These are phyloP conservation scores for Tripterygium wilfordii DNA, from an alignment of 177 flowering plant genomes.

Conservation along the genomic window DNA sequence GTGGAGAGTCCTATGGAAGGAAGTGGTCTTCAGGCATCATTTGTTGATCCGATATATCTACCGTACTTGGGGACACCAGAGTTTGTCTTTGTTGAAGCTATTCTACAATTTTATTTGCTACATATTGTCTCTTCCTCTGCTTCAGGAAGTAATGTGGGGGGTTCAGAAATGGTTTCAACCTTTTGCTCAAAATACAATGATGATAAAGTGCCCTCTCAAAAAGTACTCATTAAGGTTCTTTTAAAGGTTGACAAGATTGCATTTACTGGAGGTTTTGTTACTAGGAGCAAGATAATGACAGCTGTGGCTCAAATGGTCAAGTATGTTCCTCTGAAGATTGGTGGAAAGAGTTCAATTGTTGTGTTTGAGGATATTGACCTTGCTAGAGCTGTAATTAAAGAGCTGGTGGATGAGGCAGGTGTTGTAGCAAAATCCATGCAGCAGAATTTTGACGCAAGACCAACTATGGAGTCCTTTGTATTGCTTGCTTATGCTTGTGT, in stretches of 20 bases:
- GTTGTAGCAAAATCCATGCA: too few species aligned
- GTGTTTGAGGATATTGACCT: conserved; percentile 96
- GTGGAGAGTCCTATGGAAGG: conserved; percentile 38
- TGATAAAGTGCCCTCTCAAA: conserved; percentile 60
- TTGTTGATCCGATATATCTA: conserved; percentile 58
- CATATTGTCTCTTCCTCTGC: conserved; percentile 93
- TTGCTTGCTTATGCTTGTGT: too few species aligned
- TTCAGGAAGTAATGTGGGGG: conserved; percentile 76
- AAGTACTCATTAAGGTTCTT: conserved; percentile 77
- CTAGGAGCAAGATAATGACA: conserved; percentile 62
- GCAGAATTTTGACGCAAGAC: too few species aligned
- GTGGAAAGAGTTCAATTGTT: conserved; percentile 96
- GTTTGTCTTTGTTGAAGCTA: conserved; percentile 89
- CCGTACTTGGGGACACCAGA: conserved; percentile 64
- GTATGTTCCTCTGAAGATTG: conserved; percentile 96
- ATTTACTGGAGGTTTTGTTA: conserved; percentile 73
- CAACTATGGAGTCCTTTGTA: too few species aligned
- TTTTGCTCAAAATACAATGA: conserved; percentile 40
- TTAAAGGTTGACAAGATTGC: conserved; percentile 96
- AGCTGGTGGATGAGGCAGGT: too few species aligned
- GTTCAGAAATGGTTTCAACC: conserved; percentile 95
- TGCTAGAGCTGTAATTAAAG: too few species aligned
- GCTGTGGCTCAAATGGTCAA: conserved; percentile 87
- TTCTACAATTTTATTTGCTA: conserved; percentile 87
- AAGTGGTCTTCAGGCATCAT: conserved; percentile 41